These are phyloP conservation scores for Rhizopogon vinicolor DNA, from an alignment of 768 basidiomycete species.

Conservation along the genomic window DNA sequence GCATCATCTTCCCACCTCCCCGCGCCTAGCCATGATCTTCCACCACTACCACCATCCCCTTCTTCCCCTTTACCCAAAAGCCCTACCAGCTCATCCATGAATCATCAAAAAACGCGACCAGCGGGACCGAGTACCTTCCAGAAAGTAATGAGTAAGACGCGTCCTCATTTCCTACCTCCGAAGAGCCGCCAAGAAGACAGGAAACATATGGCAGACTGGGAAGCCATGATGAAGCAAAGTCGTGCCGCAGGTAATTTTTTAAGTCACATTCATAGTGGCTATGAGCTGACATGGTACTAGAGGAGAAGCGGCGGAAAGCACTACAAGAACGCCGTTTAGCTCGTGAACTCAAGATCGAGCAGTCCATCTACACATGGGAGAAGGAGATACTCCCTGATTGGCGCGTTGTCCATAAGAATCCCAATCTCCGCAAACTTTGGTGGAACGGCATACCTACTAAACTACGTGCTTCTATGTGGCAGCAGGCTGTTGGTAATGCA, in stretches of 20 bases:
- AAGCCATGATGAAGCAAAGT: constrained; percentile 83
- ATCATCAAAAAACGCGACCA: constrained; percentile 47
- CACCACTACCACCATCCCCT: constrained; percentile 22
- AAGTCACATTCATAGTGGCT: background rate
- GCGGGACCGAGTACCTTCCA: constrained; percentile 68
- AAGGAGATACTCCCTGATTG: constrained; percentile 78
- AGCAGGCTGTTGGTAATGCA: constrained; percentile 78
- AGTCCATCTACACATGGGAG: constrained; percentile 73
- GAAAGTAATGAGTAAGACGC: constrained; percentile 77
- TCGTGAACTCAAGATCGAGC: constrained; percentile 66
- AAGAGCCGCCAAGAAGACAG: constrained; percentile 72
- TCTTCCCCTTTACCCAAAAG: constrained; percentile 21
- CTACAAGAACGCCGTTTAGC: constrained; percentile 56
- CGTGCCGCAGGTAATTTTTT: constrained; percentile 57
- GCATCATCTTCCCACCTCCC: background rate
- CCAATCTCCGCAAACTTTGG: constrained; percentile 69
- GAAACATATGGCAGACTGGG: constrained; percentile 84
- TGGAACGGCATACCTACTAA: constrained; percentile 87
- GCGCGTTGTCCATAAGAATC: constrained; percentile 65
- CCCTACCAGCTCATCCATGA: constrained; percentile 11
- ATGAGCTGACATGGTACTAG: constrained; percentile 29
- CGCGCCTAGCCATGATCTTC: constrained; percentile 12
- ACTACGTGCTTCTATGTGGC: constrained; percentile 78
- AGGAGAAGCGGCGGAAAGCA: constrained; percentile 65
- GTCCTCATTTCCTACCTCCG: constrained; percentile 83